Evolutionary conservation across 805 yeast species (phyloP).

Genomic region (Cyberlindnera nakhonratchasimensis): DNA sequence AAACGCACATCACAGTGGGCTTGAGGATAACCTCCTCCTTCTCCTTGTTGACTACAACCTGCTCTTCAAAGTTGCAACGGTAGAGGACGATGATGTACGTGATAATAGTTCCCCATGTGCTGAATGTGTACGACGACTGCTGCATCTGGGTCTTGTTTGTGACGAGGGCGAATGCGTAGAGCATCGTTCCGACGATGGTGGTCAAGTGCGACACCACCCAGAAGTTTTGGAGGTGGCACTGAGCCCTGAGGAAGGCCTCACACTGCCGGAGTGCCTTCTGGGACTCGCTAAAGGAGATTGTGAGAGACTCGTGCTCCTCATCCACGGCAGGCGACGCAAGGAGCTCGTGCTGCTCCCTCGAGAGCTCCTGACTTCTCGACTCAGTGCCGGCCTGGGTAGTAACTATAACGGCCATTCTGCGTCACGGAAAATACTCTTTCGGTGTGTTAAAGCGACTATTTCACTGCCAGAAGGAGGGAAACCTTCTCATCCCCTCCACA

Average conservation of each 20-base stretch:
- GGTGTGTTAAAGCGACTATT: too few relatives aligned
- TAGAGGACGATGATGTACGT: conserved; percentile 28
- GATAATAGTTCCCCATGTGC: conserved; percentile 20
- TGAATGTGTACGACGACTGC: conserved; percentile 14
- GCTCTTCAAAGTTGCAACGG: conserved; percentile 21
- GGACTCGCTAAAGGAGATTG: conserved; percentile 9
- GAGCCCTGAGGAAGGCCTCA: conserved; percentile 13
- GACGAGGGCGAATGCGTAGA: conserved; percentile 10
- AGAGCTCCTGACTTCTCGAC: too few relatives aligned
- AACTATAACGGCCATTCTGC: too few relatives aligned
- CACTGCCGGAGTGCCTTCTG: not conserved
- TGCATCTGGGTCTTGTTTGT: not conserved
- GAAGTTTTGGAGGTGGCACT: conserved; percentile 22
- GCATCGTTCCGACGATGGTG: conserved; percentile 20
- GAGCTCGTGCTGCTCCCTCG: too few relatives aligned
- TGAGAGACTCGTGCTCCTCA: conserved; percentile 1
- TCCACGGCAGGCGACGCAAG: not conserved
- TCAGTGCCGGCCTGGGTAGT: too few relatives aligned
- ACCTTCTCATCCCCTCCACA: too few relatives aligned
- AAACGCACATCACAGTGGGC: conserved; percentile 25
- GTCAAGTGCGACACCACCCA: conserved; percentile 26
- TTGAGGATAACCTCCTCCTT: conserved; percentile 15
- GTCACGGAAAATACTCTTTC: too few relatives aligned
- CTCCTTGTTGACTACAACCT: conserved; percentile 14
- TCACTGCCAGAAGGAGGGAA: too few relatives aligned